Evolutionary conservation across 2,329 filamentous ascomycete genomes (phyloP), one percentile per base, ranked within the genome.

Genomic region (Epichloe typhina): DNA sequence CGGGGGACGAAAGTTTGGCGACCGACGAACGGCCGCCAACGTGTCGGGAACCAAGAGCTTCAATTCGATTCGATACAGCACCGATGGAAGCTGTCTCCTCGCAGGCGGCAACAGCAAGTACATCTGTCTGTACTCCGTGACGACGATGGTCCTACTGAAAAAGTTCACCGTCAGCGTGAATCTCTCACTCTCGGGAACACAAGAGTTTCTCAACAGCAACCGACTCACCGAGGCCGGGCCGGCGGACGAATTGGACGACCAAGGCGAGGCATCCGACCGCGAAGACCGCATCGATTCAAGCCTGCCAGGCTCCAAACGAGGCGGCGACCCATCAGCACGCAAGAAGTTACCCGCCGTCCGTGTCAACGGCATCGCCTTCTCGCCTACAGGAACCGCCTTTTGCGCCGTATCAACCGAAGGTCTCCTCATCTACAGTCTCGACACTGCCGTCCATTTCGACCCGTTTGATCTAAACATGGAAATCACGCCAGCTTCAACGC

Each of bases 61-160:
- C 71, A 84, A 79, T 61, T 86, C 85, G 6, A 86, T 98, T 57
- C 81, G 80, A 50, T 98, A 97, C 70, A 95, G 89, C 64, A 85
- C 88, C 1, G 93, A 98, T 63, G 93, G 93, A 12, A 86, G 82
- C 55, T 96, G 93, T 60, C 74, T 98, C 11, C 73, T 98, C 40
- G 93, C 91, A 1, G 90, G 82, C 46, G 93, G 93, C 35, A 95
- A 93, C 73, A 96, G 89, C 82, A 98, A 98, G 71, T 96, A 95
- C 66, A 96, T 98, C 49, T 97, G 93, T 64, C 69, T 98, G 52
- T 98, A 98, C 69, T 91, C 94, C n/a, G 88, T 95, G 35, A 82
- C 83, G 52, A 95, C 91, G 0, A 89, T 93, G 65, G 88, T 93
- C 0, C 72, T 98, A 11, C 73, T 97, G 51, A 95, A 94, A 66